Conservation (phyloP, 164 flowering plant genomes). For the Nymphaea colorata region DNA sequence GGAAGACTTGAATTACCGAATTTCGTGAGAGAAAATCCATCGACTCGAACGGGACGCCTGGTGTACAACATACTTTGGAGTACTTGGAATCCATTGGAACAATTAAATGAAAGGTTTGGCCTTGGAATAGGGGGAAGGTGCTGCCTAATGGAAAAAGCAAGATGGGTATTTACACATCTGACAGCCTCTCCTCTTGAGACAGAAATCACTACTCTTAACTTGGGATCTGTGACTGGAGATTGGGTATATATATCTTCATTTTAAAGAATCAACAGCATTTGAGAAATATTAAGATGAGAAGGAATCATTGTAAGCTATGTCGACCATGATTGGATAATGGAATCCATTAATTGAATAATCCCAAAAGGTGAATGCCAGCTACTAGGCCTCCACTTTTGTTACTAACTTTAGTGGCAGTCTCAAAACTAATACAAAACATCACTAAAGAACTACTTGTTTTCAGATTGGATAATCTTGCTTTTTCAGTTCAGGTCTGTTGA, state of each 20-base stretch:
- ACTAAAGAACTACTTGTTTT: neutral
- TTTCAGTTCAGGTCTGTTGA: neutral
- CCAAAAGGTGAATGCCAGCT: neutral
- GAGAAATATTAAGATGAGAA: neutral
- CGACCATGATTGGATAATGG: neutral
- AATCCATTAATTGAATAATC: neutral
- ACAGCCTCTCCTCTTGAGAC: neutral
- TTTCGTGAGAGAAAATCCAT: conserved; percentile 75
- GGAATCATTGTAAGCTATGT: neutral
- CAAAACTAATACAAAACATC: neutral
- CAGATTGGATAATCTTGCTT: neutral
- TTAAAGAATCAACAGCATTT: neutral
- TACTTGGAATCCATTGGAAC: neutral
- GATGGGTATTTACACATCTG: neutral
- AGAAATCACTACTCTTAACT: neutral
- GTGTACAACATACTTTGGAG: conserved; percentile 11
- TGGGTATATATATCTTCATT: neutral
- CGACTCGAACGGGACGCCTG: conserved; percentile 59
- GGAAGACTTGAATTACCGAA: conserved; percentile 63
- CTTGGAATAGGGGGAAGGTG: neutral
- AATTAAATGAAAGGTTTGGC: neutral
- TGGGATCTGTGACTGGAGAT: neutral
- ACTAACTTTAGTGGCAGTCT: neutral
- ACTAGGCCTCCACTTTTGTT: neutral
- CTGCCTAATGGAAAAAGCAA: neutral